Base-by-base conservation (phyloP, 129 eudicot species). In the Helianthus tuberosus region DNA sequence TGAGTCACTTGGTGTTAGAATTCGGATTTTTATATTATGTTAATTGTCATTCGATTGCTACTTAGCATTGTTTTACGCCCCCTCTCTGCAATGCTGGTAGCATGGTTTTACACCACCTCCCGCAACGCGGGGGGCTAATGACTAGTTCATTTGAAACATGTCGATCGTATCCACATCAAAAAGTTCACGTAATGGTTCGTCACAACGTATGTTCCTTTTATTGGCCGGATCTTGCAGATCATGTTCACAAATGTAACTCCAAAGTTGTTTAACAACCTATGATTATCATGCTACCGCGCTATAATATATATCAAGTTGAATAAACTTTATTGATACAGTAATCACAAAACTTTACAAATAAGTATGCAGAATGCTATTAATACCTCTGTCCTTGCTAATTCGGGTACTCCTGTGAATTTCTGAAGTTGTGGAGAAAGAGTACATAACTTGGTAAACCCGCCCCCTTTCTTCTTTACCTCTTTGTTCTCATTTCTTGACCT, bases 71-170 rank as follows among this genome's bases (percentile, higher is more conserved):
- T n/a, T n/a, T n/a, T n/a, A n/a, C n/a, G n/a, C n/a, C n/a, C n/a
- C n/a, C n/a, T n/a, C n/a, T n/a, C n/a, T n/a, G n/a, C n/a, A n/a
- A n/a, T n/a, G n/a, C n/a, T n/a, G n/a, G n/a, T n/a, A n/a, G n/a
- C n/a, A n/a, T n/a, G n/a, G n/a, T n/a, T n/a, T n/a, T n/a, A n/a
- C n/a, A n/a, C n/a, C n/a, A n/a, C n/a, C n/a, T n/a, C n/a, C n/a
- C n/a, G n/a, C n/a, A n/a, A n/a, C n/a, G n/a, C n/a, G n/a, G n/a
- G n/a, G n/a, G n/a, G n/a, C n/a, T n/a, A n/a, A n/a, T n/a, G n/a
- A n/a, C n/a, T n/a, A n/a, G n/a, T n/a, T n/a, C 89, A 94, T 94
- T 77, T 94, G 93, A 69, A 90, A 88, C 89, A 90, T 90, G 82
- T 88, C 77, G 27, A 94, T 88, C 52, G 71, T 69, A 73, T 90